Conservation (phyloP, 495 filamentous ascomycete species). For the Hyaloscypha bicolor region DNA sequence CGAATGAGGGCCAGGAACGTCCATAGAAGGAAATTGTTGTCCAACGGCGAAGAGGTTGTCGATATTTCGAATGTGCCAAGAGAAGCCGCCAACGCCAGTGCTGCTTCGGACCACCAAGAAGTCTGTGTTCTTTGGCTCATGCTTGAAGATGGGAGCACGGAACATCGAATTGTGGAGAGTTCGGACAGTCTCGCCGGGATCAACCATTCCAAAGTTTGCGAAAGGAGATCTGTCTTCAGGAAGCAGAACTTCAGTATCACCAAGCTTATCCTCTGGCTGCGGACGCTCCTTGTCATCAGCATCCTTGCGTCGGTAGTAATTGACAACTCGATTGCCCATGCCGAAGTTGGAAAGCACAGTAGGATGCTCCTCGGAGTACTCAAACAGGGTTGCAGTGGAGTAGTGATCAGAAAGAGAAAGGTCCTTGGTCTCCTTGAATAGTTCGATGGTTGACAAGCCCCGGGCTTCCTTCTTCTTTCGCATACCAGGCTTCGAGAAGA, state of each 20-base stretch:
- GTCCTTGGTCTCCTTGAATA: conserved; percentile 75
- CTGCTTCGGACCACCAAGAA: conserved; percentile 84
- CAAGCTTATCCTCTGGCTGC: conserved; percentile 68
- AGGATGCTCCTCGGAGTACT: conserved; percentile 95
- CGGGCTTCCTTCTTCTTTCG: conserved; percentile 81
- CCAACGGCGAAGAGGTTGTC: conserved; percentile 89
- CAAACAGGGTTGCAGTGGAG: conserved; percentile 79
- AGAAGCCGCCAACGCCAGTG: conserved; percentile 70
- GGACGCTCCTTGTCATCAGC: conserved; percentile 74
- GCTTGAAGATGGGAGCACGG: conserved; percentile 88
- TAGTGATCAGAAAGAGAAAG: conserved; percentile 81
- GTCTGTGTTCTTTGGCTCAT: conserved; percentile 75
- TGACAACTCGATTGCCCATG: conserved; percentile 93
- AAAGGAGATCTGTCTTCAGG: conserved; percentile 96
- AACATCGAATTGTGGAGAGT: conserved; percentile 95
- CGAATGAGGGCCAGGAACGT: conserved; percentile 91
- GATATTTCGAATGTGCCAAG: conserved; percentile 82
- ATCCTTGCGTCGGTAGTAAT: conserved; percentile 91
- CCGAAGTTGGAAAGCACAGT: conserved; percentile 92
- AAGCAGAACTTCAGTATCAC: conserved; percentile 82
- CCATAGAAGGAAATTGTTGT: conserved; percentile 86
- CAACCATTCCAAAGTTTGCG: conserved; percentile 89
- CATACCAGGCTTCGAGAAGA: conserved; percentile 60
- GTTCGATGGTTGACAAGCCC: conserved; percentile 70
- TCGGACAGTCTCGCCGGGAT: conserved; percentile 84